These are phyloP conservation scores for Clonostachys solani DNA, from an alignment of 2,329 filamentous ascomycete genomes.

Conservation along the genomic window DNA sequence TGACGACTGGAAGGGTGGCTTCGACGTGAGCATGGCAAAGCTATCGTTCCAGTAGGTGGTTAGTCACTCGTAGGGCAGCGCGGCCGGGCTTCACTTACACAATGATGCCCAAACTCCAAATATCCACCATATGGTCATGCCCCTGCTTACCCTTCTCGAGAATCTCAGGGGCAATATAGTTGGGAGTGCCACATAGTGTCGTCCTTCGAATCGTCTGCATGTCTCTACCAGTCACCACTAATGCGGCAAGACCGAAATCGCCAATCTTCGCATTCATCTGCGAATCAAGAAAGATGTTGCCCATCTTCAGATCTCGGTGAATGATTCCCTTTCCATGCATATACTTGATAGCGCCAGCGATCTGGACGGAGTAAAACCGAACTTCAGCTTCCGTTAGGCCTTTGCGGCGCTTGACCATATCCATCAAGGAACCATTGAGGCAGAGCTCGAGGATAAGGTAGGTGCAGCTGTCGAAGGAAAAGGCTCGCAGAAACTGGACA, in stretches of 20 bases:
- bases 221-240: constrained; percentile 88
- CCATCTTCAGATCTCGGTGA: constrained; percentile 95
- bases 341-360: constrained; percentile 96
- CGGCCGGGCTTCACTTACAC: constrained; percentile 53
- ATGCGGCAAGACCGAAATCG: constrained; percentile 90
- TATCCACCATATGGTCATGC: constrained; percentile 96
- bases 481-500: constrained; percentile 91
- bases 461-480: constrained; percentile 83
- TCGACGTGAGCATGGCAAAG: constrained; percentile 95
- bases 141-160: constrained; percentile 90
- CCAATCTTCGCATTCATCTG: constrained; percentile 98
- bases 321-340: constrained; percentile 95
- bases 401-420: constrained; percentile 91
- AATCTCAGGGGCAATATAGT: constrained; percentile 97
- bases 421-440: constrained; percentile 93
- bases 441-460: constrained; percentile 94
- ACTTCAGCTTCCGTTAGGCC: constrained; percentile 92
- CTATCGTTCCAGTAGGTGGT: constrained; percentile 29
- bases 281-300: constrained; percentile 91
- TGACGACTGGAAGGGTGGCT: constrained; percentile 91
- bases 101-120: constrained; percentile 98
- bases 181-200: constrained; percentile 93
- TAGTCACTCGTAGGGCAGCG: not conserved
- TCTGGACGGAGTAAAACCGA: constrained; percentile 88
- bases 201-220: constrained; percentile 80